Evolutionary conservation across 768 basidiomycete genomes (phyloP), one percentile per base, ranked within the genome.

Genomic region (Lanmaoa pseudosensibilis): DNA sequence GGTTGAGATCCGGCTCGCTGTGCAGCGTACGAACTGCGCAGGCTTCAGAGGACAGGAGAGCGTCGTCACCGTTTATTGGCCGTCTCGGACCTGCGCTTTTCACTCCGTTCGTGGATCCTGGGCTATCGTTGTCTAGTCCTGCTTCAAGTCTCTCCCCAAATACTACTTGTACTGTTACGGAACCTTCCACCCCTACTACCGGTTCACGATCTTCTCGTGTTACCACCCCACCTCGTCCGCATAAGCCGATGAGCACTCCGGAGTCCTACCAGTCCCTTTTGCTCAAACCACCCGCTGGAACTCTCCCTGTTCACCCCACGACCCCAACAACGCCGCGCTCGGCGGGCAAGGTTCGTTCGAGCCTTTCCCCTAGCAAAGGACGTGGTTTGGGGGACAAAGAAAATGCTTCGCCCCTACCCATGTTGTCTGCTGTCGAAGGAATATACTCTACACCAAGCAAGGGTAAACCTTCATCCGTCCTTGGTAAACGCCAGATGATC

Each of bases 321-420:
- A 67, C 62, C 6, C 76, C 73, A 5, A 57, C 69, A 12, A 75
- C 76, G 2, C 76, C 78, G 1, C 69, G 71, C 16, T 67, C 69
- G 13, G 55, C 63, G 30, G 21, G 21, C 21, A 62, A 57, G 32
- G 25, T 55, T 38, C 62, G 62, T 34, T 54, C 54, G 21, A 63
- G 56, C 41, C 60, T 69, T 32, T 75, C 77, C 21, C 68, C 73
- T 21, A 77, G 75, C 59, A 77, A 78, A 56, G 73, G 76, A 50
- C 69, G 73, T 58, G 69, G 65, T 16, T 61, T 63, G 8, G 66
- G 64, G 1, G 71, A 86, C 67, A 89, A 90, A 71, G 88, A 90
- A 66, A 90, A 90, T 63, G 55, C 69, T 33, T 80, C 80, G 0
- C 84, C 82, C 34, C 58, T 69, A 5, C 62, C 62, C 10, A 55